Percentiles rank a stretch among this genome's conserved stretches.
phyloP scores from a whole-genome alignment of 129 eudicot genomes.

The Helichrysum umbraculigerum region DNA sequence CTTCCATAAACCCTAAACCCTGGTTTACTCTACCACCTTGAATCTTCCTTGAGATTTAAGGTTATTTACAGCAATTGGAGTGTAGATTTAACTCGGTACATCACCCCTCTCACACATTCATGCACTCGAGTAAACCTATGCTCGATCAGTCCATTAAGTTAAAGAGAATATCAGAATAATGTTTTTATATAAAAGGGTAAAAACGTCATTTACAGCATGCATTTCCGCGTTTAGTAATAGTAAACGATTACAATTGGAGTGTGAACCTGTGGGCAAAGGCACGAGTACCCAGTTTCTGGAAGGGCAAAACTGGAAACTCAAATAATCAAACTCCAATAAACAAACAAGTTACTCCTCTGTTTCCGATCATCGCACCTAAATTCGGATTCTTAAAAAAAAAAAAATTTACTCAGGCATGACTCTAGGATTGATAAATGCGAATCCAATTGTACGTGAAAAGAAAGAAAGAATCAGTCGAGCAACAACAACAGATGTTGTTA shows the following conservation, averaged over 20 bases:
- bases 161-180: too few relatives aligned
- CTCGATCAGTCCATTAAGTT: too few relatives aligned
- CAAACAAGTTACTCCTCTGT: neutral
- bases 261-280: conserved; percentile 34
- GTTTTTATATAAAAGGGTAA: conserved; percentile 10
- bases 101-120: too few relatives aligned
- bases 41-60: too few relatives aligned
- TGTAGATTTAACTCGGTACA: too few relatives aligned
- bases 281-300: conserved; percentile 30
- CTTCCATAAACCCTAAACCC: too few relatives aligned
- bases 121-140: too few relatives aligned
- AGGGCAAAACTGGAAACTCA: conserved; percentile 1
- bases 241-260: conserved; percentile 11
- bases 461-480: conserved; percentile 66
- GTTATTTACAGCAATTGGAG: too few relatives aligned
- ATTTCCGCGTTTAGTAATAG: conserved; percentile 19
- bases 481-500: conserved; percentile 11
- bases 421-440: conserved; percentile 76
- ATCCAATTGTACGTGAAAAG: conserved; percentile 86
- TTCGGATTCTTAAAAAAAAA: neutral
- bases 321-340: neutral
- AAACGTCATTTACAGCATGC: neutral
- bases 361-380: neutral
- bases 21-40: too few relatives aligned
- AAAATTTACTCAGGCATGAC: conserved; percentile 43